These are phyloP conservation scores for Coix lacrymajobi DNA, from an alignment of 176 grass and related monocot genomes.

Conservation along the genomic window DNA sequence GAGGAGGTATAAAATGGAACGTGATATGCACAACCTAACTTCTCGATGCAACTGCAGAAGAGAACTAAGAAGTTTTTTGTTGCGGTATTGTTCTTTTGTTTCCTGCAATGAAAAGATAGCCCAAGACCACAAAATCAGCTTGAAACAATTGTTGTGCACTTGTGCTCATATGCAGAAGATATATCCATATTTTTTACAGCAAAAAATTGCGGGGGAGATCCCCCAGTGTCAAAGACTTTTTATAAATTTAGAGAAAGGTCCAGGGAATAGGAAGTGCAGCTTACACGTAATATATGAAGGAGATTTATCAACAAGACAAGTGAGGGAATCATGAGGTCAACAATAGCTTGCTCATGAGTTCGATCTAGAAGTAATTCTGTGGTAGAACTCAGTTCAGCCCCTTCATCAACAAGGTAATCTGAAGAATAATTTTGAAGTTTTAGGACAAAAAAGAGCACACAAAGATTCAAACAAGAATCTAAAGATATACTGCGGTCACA, in stretches of 20 bases:
- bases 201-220: too few species aligned
- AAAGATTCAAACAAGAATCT: slow-evolving; percentile 14
- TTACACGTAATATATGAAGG: slow-evolving; percentile 77
- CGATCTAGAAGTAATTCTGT: slow-evolving; percentile 87
- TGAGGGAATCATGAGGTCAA: slow-evolving; percentile 94
- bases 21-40: slow-evolving; percentile 63
- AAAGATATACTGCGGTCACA: neutral
- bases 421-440: slow-evolving; percentile 32
- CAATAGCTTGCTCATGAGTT: slow-evolving; percentile 82
- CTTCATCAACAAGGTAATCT: slow-evolving; percentile 99
- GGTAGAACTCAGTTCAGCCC: slow-evolving; percentile 87
- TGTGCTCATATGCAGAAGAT: slow-evolving; percentile 4
- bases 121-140: neutral
- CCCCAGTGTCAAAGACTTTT: too few species aligned
- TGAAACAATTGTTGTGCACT: slow-evolving; percentile 2
- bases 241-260: too few species aligned
- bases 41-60: slow-evolving; percentile 89
- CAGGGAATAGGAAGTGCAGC: slow-evolving; percentile 23
- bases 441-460: slow-evolving; percentile 28
- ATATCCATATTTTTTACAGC: too few species aligned
- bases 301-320: slow-evolving; percentile 94
- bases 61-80: slow-evolving; percentile 89
- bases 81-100: slow-evolving; percentile 90
- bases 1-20: slow-evolving; percentile 8
- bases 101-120: slow-evolving; percentile 46